Conservation (phyloP, 2,329 filamentous ascomycete species). For the Scedosporium dehoogii region DNA sequence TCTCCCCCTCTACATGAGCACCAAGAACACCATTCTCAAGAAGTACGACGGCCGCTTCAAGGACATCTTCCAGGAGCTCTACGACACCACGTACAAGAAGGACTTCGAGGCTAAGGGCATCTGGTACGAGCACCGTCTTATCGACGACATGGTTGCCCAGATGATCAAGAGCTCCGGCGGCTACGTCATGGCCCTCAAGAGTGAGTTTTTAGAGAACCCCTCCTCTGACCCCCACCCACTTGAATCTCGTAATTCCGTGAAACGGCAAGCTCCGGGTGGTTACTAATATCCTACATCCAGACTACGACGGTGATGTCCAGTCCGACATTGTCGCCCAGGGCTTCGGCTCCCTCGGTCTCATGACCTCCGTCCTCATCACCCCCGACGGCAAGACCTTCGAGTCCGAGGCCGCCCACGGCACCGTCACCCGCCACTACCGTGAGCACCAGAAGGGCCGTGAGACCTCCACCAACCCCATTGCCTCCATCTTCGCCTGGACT, state of each 20-base stretch:
- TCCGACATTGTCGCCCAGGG: conserved; percentile 97
- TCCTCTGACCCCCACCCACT: no score
- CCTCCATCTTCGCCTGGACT: conserved; percentile 98
- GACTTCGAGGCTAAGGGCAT: conserved; percentile 86
- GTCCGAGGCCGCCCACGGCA: conserved; percentile 95
- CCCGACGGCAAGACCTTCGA: conserved; percentile 96
- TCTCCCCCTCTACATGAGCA: conserved; percentile 98
- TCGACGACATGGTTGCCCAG: conserved; percentile 99
- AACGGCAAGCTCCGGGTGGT: background rate
- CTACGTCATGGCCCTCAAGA: conserved; percentile 97
- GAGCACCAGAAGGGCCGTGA: conserved; percentile 97
- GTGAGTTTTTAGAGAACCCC: conserved; percentile 40
- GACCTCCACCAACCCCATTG: conserved; percentile 97
- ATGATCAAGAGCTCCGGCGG: conserved; percentile 99
- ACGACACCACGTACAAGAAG: conserved; percentile 75
- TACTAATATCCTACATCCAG: conserved; percentile 31
- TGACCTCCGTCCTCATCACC: conserved; percentile 96
- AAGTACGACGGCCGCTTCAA: conserved; percentile 98
- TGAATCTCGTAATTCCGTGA: no score
- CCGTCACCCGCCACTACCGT: conserved; percentile 95
- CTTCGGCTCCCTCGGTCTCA: conserved; percentile 94
- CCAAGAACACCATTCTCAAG: conserved; percentile 99
- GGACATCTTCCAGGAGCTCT: conserved; percentile 98
- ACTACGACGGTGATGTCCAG: conserved; percentile 98
- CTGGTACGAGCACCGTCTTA: conserved; percentile 99